Base-by-base conservation (phyloP, 116 monocot species). In the Iris pallida region DNA sequence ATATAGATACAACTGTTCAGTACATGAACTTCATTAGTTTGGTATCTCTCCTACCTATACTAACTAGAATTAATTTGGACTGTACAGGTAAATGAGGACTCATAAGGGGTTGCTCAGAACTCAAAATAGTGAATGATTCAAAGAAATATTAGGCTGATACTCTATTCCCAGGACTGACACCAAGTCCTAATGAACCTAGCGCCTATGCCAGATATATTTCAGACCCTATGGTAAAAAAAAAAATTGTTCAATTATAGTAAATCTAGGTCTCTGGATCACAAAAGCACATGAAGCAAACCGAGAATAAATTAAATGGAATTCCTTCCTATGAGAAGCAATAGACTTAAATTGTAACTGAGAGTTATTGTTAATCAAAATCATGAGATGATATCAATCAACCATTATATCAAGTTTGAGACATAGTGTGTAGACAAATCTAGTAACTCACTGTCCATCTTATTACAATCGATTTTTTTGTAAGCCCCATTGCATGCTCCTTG, bases 401-500 rank as follows among this genome's bases (percentile, higher is more conserved):
- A 52, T 8, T 52, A 10, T 8, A 10, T 1, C 14, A 56, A 16
- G 17, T 15, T 56, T 56, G 6, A 1, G n/a, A 13, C 14, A 56
- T 56, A 6, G 11, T 9, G 30, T 30, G 30, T 30, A 3, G 41
- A 53, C 41, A 17, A 65, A 16, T 0, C 6, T 45, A 30, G 9
- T 59, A 45, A 58, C 57, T 84, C 69, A 92, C 92, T 57, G 63
- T 83, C 88, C 80, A 83, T 75, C 79, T 74, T 63, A 78, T 55
- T 61, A 85, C 42, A 69, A 55, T 70, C 9, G 82, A 73, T 16
- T 53, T 74, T 57, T 64, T 85, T 75, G 80, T 78, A 70, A 73
- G 68, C 42, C 85, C 85, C 6, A 5, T 49, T 20, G 64, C 73
- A 20, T 72, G 82, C 47, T 78, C 61, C 41, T 4, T 63, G 16